Evolutionary conservation across 1,139 yeast genomes (phyloP), one percentile per base, ranked within the genome.

Genomic region (Arxiozyma bovina): DNA sequence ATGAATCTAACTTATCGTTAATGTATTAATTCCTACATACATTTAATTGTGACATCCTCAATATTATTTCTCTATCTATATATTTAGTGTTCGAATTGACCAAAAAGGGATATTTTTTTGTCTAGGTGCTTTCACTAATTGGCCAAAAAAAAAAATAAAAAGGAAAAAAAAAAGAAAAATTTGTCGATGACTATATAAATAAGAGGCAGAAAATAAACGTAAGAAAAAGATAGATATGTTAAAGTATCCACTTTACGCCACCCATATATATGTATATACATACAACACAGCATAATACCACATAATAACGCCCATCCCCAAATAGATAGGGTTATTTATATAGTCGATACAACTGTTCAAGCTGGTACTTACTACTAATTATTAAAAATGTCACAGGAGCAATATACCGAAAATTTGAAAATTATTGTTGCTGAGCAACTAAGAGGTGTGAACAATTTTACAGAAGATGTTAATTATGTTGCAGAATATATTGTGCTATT

Each of bases 401-500:
- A 66, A 46, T 59, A 64, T 22, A 63, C 71, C 42, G 66, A 65
- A 52, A 71, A 70, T 56, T 59, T 73, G 50, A 72, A 72, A 56
- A 61, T 64, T 23, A 69, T 68, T 44, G 69, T 73, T 12, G 69
- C 71, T 22, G 68, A 64, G 53, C 70, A 70, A 59, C 60, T 71
- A 42, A 60, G 61, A 34, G 68, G 69, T 42, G 54, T 73, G 4
- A 69, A 69, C 11, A 74, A 73, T 53, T 70, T 77, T 56, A 68
- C 68, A 9, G 95, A 86, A 57, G 95, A 88, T 66, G 82, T 88
- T 40, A 81, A 76, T 49, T 89, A 85, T 66, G 85, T 87, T 45
- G 88, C 96, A 18, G 96, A 89, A 66, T 89, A 82, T 66, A 82
- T 89, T 57, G 78, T 84, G 23, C 78, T 87, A 55, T 75, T 88